phyloP scores from a whole-genome alignment of 306 rosid species.

The Lathyrus sativus region DNA sequence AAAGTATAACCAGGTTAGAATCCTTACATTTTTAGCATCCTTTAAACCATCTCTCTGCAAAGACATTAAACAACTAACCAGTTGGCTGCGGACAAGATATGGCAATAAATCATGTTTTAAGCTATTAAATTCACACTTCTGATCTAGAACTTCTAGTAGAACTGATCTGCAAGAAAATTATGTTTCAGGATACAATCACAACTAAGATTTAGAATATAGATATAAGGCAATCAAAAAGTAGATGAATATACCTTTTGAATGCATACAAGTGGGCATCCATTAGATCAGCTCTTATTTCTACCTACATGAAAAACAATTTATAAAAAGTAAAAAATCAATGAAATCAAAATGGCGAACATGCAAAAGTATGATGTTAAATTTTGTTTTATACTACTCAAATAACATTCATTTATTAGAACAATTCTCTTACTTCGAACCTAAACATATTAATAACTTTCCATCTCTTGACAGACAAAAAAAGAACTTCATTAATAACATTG shows the following conservation, averaged over 20 bases:
- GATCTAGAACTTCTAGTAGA: constrained; percentile 79
- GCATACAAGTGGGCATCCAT: constrained; percentile 98
- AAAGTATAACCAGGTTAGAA: constrained; percentile 48
- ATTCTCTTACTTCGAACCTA: neutral
- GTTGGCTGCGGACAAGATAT: constrained; percentile 90
- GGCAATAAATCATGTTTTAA: constrained; percentile 88
- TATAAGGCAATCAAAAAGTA: constrained; percentile 16
- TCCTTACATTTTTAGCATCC: constrained; percentile 30
- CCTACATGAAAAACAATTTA: constrained; percentile 50
- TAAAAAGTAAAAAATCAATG: constrained; percentile 8
- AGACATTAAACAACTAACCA: constrained; percentile 68
- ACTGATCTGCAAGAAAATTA: constrained; percentile 64
- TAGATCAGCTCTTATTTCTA: constrained; percentile 94
- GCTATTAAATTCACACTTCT: constrained; percentile 71
- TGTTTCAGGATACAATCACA: constrained; percentile 30
- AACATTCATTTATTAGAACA: constrained; percentile 8
- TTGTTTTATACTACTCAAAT: constrained; percentile 13
- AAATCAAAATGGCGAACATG: constrained; percentile 13
- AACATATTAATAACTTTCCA: constrained; percentile 23
- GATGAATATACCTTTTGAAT: constrained; percentile 71
- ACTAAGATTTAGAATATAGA: constrained; percentile 18
- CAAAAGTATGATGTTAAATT: constrained; percentile 22
- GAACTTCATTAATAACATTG: constrained; percentile 14
- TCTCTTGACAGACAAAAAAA: constrained; percentile 32
- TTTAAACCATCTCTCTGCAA: constrained; percentile 35